Evolutionary conservation across 345 rosid genomes (phyloP), one percentile per base, ranked within the genome.

Genomic region (Euphorbia pulcherrima): DNA sequence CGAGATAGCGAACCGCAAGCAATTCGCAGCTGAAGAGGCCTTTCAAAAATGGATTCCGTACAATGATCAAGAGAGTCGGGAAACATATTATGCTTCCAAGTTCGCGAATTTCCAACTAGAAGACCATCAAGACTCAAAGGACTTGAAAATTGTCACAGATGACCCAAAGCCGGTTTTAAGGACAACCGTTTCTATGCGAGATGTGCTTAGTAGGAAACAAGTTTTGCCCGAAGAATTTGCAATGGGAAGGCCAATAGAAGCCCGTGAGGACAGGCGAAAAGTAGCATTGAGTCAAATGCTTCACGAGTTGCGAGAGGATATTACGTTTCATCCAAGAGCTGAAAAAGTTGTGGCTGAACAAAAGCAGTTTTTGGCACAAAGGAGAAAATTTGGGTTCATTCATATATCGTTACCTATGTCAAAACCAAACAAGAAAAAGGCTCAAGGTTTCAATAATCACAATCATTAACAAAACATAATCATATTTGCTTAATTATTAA

Each of bases 201-300:
- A 94, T 68, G 83, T 94, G n/a, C 85, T 94, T 23, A 85, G 88
- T 80, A 83, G 85, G 77, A 90, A 90, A 81, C 99, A 88, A 78
- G 80, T 81, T 53, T 60, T 41, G 46, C 74, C 86, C 0, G 84
- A 86, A 62, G 88, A 86, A 23, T 79, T 72, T 65, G 82, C 50
- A 9, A 69, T 72, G 47, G 83, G 74, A 57, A 72, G 72, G 75
- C 78, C 75, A 55, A 29, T 59, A 60, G 84, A 73, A 75, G 82
- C 74, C 37, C 81, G 77, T 0, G 70, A 65, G 0, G 92, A 82
- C 17, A 82, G 92, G 63, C 81, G 82, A 13, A 85, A 83, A 77
- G 96, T 84, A 40, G 96, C 92, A 39, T 56, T 93, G 79, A 93
- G 91, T 72, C 90, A 90, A 65, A 85, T 94, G 96, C 91, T 90